Conservation (phyloP, 768 basidiomycete species). For the Crucibulum laeve region DNA sequence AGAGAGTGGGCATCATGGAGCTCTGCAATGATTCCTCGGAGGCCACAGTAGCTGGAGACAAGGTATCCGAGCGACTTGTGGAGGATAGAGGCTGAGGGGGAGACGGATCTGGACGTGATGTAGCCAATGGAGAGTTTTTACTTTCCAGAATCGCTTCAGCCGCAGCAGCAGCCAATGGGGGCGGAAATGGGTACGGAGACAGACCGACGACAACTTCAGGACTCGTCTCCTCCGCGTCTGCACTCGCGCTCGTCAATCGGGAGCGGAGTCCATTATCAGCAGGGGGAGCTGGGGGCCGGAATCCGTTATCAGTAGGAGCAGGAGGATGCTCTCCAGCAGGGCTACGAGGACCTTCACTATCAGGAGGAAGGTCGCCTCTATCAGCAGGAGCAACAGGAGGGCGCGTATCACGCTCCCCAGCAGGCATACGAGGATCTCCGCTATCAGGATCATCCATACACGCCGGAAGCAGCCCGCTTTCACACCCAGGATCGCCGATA, state of each 20-base stretch:
- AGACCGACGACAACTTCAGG: conserved; percentile 41
- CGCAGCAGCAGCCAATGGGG: too few species aligned
- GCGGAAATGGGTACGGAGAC: too few species aligned
- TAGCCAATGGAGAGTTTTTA: too few species aligned
- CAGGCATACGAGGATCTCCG: not conserved
- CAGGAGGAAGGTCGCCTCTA: too few species aligned
- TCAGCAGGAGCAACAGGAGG: too few species aligned
- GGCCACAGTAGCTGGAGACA: conserved; percentile 29
- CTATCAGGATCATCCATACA: not conserved
- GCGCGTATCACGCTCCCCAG: too few species aligned
- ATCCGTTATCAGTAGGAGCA: too few species aligned
- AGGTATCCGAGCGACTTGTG: conserved; percentile 23
- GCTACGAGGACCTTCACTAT: too few species aligned
- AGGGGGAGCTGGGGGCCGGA: too few species aligned
- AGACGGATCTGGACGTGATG: conserved; percentile 4
- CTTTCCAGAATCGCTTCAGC: too few species aligned
- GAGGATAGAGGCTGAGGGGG: not conserved
- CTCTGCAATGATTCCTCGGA: conserved; percentile 72
- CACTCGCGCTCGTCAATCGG: conserved; percentile 33
- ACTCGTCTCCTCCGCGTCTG: conserved; percentile 35
- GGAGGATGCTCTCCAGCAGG: too few species aligned
- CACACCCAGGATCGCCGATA: not conserved
- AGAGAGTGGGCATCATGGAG: conserved; percentile 81
- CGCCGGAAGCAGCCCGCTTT: not conserved
- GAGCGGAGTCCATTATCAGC: too few species aligned